Percentiles rank a stretch among this genome's conserved stretches.
These are phyloP conservation scores for Neltuma alba DNA, from an alignment of 306 rosid genomes.

Conservation along the genomic window DNA sequence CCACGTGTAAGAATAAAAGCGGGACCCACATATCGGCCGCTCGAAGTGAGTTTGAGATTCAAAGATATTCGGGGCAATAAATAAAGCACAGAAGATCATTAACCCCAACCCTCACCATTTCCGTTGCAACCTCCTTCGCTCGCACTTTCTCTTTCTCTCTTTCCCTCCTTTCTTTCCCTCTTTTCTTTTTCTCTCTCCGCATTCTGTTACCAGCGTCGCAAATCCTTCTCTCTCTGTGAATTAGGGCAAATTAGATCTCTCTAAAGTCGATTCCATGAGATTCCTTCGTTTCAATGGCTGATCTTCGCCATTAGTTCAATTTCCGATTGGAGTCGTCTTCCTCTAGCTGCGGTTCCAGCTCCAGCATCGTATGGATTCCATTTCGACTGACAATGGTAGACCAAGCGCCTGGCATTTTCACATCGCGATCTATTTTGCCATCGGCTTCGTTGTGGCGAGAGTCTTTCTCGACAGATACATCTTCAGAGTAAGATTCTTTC, in stretches of 20 bases:
- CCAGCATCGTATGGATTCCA: slow-evolving; percentile 68
- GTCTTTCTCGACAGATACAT: slow-evolving; percentile 73
- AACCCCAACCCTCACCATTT: neutral
- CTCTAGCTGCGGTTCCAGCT: slow-evolving; percentile 29
- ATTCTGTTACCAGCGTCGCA: neutral
- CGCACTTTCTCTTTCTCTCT: neutral
- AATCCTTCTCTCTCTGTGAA: neutral
- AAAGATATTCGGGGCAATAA: slow-evolving; percentile 24
- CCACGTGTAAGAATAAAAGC: neutral
- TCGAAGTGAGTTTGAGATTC: neutral
- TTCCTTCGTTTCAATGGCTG: slow-evolving; percentile 26
- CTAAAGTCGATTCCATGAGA: neutral
- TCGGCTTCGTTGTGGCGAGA: slow-evolving; percentile 54
- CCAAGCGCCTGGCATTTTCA: slow-evolving; percentile 62
- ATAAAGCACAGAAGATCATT: neutral
- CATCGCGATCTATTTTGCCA: slow-evolving; percentile 66
- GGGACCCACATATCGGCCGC: slow-evolving; percentile 14
- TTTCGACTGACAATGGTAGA: slow-evolving; percentile 45
- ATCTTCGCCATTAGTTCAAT: slow-evolving; percentile 6
- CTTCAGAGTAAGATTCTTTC: slow-evolving; percentile 66
- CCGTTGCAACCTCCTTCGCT: slow-evolving; percentile 3
- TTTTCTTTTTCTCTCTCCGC: neutral
- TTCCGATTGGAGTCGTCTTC: slow-evolving; percentile 41
- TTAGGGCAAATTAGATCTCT: slow-evolving; percentile 31
- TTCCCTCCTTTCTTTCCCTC: neutral